Evolutionary conservation across 306 rosid species (phyloP), one percentile per base, ranked within the genome.

Genomic region (Sindora glabra): DNA sequence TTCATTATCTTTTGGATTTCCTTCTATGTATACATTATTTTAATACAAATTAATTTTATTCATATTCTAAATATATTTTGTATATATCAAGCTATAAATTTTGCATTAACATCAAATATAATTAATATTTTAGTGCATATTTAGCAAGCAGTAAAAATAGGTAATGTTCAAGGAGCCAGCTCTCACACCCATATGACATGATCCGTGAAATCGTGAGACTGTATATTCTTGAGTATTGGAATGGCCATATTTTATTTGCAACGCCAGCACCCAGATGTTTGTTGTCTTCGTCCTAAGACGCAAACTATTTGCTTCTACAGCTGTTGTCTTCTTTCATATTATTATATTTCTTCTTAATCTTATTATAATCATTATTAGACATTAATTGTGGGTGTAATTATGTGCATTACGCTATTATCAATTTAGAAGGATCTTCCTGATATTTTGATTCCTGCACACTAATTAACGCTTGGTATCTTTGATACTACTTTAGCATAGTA

Each of bases 281-380:
- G 15, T 69, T 73, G 83, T 77, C 83, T 68, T 61, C 70, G 73
- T 69, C 76, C 76, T 69, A 73, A 73, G 79, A 73, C 63, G 76
- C 83, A 77, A 69, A 64, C 67, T 39, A 64, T 62, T 77, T 58
- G 72, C 65, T 50, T 77, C 82, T 49, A 68, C 79, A 59, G 53
- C 73, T 53, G 48, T 64, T 68, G 83, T 77, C 73, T 77, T 68
- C 70, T 58, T 42, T 25, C 44, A 22, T 66, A 44, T 60, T 17
- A 69, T 33, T 58, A 37, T 45, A 16, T 22, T 24, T 61, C 37
- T 3, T n/a, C 14, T 24, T n/a, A 13, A 47, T 5, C 18, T 4
- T 36, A 36, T 45, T 69, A 40, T 14, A 15, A 48, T 23, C 34
- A 33, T 49, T 61, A 39, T 71, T 48, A 48, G 64, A 15, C 54